Percentiles rank a stretch among this genome's conserved stretches.
These are phyloP conservation scores for Limtongia smithiae DNA, from an alignment of 805 yeast species.

Conservation along the genomic window DNA sequence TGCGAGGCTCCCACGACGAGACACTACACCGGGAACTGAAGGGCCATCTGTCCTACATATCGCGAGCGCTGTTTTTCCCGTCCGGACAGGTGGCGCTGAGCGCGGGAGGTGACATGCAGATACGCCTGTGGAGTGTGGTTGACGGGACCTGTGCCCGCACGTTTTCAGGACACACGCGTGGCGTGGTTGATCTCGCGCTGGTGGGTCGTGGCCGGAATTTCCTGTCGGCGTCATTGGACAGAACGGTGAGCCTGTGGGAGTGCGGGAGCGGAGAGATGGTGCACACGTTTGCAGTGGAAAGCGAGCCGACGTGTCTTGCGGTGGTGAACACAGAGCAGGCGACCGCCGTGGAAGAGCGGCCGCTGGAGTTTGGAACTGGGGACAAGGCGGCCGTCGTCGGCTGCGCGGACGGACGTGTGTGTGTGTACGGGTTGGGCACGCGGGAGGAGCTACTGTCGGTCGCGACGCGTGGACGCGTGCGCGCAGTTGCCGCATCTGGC, in stretches of 20 bases:
- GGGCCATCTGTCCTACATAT: constrained; percentile 54
- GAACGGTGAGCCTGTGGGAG: constrained; percentile 4
- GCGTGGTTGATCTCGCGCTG: constrained; percentile 49
- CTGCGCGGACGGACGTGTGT: constrained; percentile 35
- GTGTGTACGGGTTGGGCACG: constrained; percentile 15
- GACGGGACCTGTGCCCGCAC: constrained; percentile 51
- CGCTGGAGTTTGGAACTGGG: constrained; percentile 48
- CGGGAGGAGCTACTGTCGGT: constrained; percentile 4
- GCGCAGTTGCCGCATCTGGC: constrained; percentile 2
- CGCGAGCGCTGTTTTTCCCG: constrained; percentile 53
- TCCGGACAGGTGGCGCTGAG: constrained; percentile 59
- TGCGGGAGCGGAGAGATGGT: constrained; percentile 52
- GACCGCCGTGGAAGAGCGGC: constrained; percentile 2
- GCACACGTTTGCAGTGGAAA: constrained; percentile 39
- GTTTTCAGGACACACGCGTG: constrained; percentile 48
- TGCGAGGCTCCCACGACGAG: not conserved
- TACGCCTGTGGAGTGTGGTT: constrained; percentile 58
- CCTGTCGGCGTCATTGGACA: constrained; percentile 48
- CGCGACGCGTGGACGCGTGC: too few species aligned
- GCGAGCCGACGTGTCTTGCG: constrained; percentile 8
- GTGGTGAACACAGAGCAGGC: constrained; percentile 36
- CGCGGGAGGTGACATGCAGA: constrained; percentile 54
- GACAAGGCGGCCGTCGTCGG: constrained; percentile 41
- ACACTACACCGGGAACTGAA: constrained; percentile 30
- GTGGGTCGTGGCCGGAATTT: constrained; percentile 68